Percentiles rank a stretch among this genome's conserved stretches.
phyloP scores from a whole-genome alignment of 2,329 filamentous ascomycete genomes.

The Stagonosporopsis cucurbitacearum region DNA sequence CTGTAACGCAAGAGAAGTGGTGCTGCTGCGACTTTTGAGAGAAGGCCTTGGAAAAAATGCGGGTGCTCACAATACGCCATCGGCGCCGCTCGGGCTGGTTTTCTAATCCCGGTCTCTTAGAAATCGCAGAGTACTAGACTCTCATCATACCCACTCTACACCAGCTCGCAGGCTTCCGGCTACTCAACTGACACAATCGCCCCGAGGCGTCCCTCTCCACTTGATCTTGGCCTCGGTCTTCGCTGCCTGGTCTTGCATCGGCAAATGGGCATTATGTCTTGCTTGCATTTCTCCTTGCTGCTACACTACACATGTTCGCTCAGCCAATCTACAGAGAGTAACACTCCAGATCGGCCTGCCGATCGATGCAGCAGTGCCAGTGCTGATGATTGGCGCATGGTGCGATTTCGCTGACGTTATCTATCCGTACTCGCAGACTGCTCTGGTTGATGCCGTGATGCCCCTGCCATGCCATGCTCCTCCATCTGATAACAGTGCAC shows the following conservation, averaged over 20 bases:
- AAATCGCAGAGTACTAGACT: slow-evolving; percentile 23
- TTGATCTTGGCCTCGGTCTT: slow-evolving; percentile 24
- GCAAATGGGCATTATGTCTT: background rate
- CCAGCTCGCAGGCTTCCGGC: slow-evolving; percentile 9
- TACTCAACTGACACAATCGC: slow-evolving; percentile 20
- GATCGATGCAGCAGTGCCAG: background rate
- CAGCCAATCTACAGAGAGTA: background rate
- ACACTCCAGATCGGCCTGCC: background rate
- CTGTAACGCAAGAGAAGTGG: slow-evolving; percentile 16
- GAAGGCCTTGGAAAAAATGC: slow-evolving; percentile 18
- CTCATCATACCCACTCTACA: slow-evolving; percentile 16
- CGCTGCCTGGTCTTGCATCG: background rate
- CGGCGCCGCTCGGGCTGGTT: slow-evolving; percentile 20
- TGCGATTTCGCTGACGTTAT: background rate
- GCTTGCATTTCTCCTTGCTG: background rate
- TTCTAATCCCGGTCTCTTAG: slow-evolving; percentile 13
- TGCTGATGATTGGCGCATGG: background rate
- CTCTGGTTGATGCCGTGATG: background rate
- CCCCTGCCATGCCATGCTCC: slow-evolving; percentile 5
- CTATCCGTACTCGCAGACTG: background rate
- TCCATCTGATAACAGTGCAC: slow-evolving; percentile 23
- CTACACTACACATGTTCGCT: background rate
- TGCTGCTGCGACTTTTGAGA: slow-evolving; percentile 19
- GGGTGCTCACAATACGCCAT: slow-evolving; percentile 27
- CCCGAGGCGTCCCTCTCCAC: slow-evolving; percentile 8